These are phyloP conservation scores for Boletus smithii DNA, from an alignment of 1,284 basidiomycete species.

Conservation along the genomic window DNA sequence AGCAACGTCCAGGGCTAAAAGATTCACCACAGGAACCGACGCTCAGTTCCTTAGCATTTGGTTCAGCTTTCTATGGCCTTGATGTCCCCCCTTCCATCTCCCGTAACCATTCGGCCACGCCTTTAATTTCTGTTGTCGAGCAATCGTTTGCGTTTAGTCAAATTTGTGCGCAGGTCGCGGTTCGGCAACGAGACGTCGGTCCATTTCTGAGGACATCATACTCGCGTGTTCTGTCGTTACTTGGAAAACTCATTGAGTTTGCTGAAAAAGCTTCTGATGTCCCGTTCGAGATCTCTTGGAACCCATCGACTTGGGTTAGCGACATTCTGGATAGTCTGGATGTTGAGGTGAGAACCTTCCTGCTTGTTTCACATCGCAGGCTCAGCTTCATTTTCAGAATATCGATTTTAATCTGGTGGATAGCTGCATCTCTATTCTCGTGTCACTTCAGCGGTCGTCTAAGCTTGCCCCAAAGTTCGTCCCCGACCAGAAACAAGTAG, in stretches of 20 bases:
- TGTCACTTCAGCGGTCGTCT: conserved; percentile 52
- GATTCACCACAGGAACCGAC: conserved; percentile 33
- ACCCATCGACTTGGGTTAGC: conserved; percentile 54
- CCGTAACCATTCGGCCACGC: conserved; percentile 37
- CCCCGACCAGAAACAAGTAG: conserved; percentile 52
- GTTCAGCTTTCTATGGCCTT: conserved; percentile 59
- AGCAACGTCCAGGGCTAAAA: conserved; percentile 47
- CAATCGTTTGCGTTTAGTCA: conserved; percentile 48
- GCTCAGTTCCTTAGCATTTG: conserved; percentile 50
- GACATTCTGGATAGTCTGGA: conserved; percentile 49
- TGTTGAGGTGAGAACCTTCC: conserved; percentile 43
- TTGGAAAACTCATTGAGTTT: conserved; percentile 48
- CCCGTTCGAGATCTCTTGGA: conserved; percentile 48
- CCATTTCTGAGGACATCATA: conserved; percentile 45
- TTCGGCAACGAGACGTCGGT: conserved; percentile 30
- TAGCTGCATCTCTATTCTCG: conserved; percentile 55
- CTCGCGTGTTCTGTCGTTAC: conserved; percentile 46
- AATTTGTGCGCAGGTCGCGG: conserved; percentile 42
- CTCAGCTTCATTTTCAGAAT: conserved; percentile 37
- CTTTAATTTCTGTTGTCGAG: conserved; percentile 58
- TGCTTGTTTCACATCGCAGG: neutral
- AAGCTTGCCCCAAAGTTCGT: conserved; percentile 50
- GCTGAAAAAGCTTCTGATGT: conserved; percentile 34
- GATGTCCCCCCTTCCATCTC: conserved; percentile 25
- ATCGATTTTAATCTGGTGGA: conserved; percentile 69